These are phyloP conservation scores for Fraxinus cuspidata DNA, from an alignment of 257 asterid species.

Conservation along the genomic window DNA sequence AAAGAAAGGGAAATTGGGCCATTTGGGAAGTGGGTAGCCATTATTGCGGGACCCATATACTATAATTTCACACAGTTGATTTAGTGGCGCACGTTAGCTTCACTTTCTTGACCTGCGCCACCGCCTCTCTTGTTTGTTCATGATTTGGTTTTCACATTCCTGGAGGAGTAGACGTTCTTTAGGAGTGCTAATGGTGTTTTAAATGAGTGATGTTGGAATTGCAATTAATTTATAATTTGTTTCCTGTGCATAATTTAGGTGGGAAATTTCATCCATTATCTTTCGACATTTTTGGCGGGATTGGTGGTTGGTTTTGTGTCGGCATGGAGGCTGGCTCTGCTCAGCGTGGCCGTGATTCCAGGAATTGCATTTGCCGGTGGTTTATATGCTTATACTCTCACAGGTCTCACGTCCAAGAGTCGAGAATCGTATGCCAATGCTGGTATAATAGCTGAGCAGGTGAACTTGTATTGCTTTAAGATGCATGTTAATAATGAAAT, in stretches of 20 bases:
- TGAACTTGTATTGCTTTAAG: conserved; percentile 25
- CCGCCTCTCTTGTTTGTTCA: not conserved
- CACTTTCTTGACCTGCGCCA: conserved; percentile 21
- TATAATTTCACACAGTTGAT: conserved; percentile 16
- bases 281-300: conserved; percentile 96
- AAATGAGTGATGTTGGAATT: not conserved
- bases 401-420: conserved; percentile 95
- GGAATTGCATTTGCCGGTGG: conserved; percentile 99
- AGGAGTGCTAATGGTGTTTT: not conserved
- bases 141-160: not conserved
- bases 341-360: conserved; percentile 97
- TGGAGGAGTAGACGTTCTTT: not conserved
- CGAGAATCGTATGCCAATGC: conserved; percentile 97
- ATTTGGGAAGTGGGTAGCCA: conserved; percentile 31
- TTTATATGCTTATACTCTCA: conserved; percentile 85
- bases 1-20: conserved; percentile 30
- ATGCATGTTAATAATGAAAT: not conserved
- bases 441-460: conserved; percentile 97
- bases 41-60: conserved; percentile 40
- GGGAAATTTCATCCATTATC: conserved; percentile 96
- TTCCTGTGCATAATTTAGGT: conserved; percentile 49
- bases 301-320: conserved; percentile 98
- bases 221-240: not conserved
- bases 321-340: conserved; percentile 93
- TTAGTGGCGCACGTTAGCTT: conserved; percentile 34